Evolutionary conservation across 1,284 basidiomycete genomes (phyloP).

Genomic region (Leucoagaricus sp.): DNA sequence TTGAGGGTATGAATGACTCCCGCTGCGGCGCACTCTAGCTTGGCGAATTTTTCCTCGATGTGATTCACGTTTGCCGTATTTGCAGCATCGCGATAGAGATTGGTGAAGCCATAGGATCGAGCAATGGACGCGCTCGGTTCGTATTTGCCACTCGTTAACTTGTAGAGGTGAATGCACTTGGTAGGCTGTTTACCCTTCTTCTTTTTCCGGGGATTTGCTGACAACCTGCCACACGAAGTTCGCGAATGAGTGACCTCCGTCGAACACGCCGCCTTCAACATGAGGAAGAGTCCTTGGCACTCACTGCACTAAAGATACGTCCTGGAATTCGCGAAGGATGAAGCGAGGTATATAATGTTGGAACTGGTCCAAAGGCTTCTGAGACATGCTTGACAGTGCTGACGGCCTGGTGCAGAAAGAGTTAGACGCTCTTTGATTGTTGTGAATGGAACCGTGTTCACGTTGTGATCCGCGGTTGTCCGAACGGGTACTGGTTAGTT

Average conservation of each 20-base stretch:
- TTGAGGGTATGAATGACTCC: conserved; percentile 21
- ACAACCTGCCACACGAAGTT: conserved; percentile 3
- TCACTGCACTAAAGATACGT: no score
- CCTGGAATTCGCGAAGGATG: conserved; percentile 20
- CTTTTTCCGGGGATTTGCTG: conserved; percentile 1
- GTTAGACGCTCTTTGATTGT: no score
- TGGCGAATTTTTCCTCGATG: conserved; percentile 25
- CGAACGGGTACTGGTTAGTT: no score
- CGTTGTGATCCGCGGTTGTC: no score
- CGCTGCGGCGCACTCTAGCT: conserved; percentile 23
- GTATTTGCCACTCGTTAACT: conserved; percentile 19
- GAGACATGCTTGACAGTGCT: no score
- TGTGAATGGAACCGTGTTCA: no score
- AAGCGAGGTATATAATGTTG: conserved; percentile 23
- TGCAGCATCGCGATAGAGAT: conserved; percentile 25
- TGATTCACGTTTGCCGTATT: conserved; percentile 22
- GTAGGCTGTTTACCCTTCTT: conserved; percentile 9
- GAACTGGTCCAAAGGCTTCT: conserved; percentile 13
- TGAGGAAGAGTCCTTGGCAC: no score
- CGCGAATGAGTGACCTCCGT: no score
- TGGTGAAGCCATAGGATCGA: conserved; percentile 23
- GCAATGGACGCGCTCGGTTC: conserved; percentile 20
- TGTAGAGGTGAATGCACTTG: conserved; percentile 22
- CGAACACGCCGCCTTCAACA: no score
- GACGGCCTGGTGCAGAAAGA: no score